Base-by-base conservation (phyloP, 352 stramenopile species). In the Phytopythium sindhum region DNA sequence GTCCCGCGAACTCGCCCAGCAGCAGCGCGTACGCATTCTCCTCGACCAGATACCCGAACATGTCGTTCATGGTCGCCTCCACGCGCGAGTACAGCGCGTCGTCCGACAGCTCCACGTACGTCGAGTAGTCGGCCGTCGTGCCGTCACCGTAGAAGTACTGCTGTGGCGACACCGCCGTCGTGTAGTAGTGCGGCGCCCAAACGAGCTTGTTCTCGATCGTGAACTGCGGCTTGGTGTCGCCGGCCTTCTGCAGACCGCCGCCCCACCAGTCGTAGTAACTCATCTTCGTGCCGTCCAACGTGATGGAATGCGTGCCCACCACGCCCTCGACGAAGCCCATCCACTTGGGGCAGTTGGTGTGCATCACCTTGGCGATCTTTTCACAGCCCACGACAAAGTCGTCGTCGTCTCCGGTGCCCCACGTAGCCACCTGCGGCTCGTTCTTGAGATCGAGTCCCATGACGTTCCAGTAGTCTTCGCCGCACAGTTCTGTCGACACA, bases 201-300 rank as follows among this genome's bases (percentile, higher is more conserved):
- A 94, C 86, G 5, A 94, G 64, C 55, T 94, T 94, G 74, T 94
- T 88, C 5, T 71, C 64, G 35, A 85, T 76, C 9, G 68, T 69
- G 60, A 94, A 78, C 57, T 80, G 63, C 1, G 84, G 81, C 21
- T 77, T 68, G n/a, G 47, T 64, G 11, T 73, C 67, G 24, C 63
- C 69, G 17, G 86, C 86, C 17, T 80, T 75, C 60, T 94, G 84
- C 0, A 94, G 67, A 6, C 86, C 84, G 50, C 81, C 81, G 33
- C 86, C 86, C 81, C 82, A 94, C 84, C 86, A 94, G 55, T 94
- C 83, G 63, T 87, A 91, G 67, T 94, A 94, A n/a, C 67, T 66
- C 4, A 84, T 72, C 47, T 77, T 61, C 21, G 64, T 59, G 10
- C 75, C 77, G 24, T 77, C 73, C 14, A 92, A 72, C 14, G 68